Percentiles rank a stretch among this genome's conserved stretches.
Evolutionary conservation across 768 basidiomycete species (phyloP).

Genomic region (Imleria badia): DNA sequence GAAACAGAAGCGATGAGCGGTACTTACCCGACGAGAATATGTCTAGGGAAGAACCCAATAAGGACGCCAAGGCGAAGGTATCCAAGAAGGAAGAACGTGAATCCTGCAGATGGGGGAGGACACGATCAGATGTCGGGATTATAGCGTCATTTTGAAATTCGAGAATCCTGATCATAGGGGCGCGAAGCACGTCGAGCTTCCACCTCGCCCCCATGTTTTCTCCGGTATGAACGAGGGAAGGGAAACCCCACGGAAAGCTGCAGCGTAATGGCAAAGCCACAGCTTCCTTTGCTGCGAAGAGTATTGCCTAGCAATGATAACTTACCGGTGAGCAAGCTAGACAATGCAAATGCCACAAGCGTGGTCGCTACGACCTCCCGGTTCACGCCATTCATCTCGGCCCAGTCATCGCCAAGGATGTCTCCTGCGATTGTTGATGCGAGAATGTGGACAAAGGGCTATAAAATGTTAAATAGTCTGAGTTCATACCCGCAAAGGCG

Average conservation of each 20-base stretch:
- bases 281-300: not conserved
- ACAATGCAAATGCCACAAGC: constrained; percentile 82
- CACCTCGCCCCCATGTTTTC: not conserved
- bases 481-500: not conserved
- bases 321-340: constrained; percentile 82
- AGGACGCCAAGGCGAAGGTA: constrained; percentile 78
- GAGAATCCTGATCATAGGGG: constrained; percentile 1
- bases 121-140: constrained; percentile 6
- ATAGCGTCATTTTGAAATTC: constrained; percentile 13
- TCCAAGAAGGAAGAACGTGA: constrained; percentile 87
- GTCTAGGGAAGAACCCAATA: constrained; percentile 94
- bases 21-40: constrained; percentile 89
- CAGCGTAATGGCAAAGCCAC: not conserved
- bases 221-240: not conserved
- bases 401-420: constrained; percentile 39
- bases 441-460: constrained; percentile 97
- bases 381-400: constrained; percentile 54
- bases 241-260: not conserved
- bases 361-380: constrained; percentile 87
- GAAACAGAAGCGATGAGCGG: constrained; percentile 5
- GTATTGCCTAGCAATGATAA: not conserved
- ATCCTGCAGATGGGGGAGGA: constrained; percentile 12
- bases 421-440: constrained; percentile 71
- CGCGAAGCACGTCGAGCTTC: not conserved
- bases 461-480: not conserved